Conservation (phyloP, 2,329 filamentous ascomycete genomes). For the Xylariaceae sp. region DNA sequence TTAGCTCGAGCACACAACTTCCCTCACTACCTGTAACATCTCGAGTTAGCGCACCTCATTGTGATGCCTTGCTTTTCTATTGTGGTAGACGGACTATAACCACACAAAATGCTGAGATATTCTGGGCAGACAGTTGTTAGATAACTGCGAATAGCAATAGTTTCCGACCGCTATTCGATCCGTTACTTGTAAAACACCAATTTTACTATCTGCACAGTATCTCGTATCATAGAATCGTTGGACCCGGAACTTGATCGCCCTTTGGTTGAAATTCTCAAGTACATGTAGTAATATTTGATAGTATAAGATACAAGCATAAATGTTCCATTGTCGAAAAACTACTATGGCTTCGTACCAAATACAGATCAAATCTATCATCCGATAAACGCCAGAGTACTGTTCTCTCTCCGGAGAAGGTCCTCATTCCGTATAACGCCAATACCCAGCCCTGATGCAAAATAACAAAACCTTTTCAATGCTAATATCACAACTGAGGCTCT, state of each 20-base stretch:
- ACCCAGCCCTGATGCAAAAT: constrained; percentile 29
- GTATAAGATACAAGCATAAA: too few species aligned
- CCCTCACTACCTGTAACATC: constrained; percentile 31
- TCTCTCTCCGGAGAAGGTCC: constrained; percentile 1
- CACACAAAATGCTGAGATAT: constrained; percentile 24
- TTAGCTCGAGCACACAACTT: constrained; percentile 10
- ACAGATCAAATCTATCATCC: neutral
- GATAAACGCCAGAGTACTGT: constrained; percentile 15
- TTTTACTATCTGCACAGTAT: too few species aligned
- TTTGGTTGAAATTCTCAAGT: too few species aligned
- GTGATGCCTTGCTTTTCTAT: constrained; percentile 18
- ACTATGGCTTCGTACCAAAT: neutral
- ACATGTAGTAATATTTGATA: too few species aligned
- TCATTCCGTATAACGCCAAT: constrained; percentile 22
- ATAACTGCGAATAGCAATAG: constrained; percentile 32
- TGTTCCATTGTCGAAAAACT: neutral
- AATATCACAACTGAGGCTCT: too few species aligned
- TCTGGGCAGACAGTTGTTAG: constrained; percentile 16
- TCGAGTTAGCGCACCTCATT: constrained; percentile 25
- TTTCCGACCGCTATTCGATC: neutral
- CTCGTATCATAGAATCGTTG: too few species aligned
- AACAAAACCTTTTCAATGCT: neutral
- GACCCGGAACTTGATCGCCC: too few species aligned
- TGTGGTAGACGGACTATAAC: constrained; percentile 15
- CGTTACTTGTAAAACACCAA: neutral